Evolutionary conservation across 345 rosid genomes (phyloP).

Genomic region (Ceriops tagal): DNA sequence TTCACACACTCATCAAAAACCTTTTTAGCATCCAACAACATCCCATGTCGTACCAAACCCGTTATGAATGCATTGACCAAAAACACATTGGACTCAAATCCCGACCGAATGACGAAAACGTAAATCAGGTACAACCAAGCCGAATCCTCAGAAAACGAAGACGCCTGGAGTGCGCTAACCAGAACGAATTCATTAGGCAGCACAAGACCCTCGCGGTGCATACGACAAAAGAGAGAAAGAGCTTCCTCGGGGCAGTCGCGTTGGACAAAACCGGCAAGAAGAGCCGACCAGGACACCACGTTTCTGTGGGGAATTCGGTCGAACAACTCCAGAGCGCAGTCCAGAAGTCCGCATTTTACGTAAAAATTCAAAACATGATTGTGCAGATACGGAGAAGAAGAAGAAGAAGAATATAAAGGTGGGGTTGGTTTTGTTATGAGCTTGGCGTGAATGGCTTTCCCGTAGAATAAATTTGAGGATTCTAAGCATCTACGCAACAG

Average conservation of each 20-base stretch:
- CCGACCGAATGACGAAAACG: constrained; percentile 31
- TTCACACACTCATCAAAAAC: constrained; percentile 31
- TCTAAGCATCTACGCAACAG: constrained; percentile 31
- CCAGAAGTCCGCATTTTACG: constrained; percentile 28
- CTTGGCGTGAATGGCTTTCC: constrained; percentile 39
- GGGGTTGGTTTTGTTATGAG: constrained; percentile 20
- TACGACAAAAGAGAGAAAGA: constrained; percentile 31
- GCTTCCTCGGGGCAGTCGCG: constrained; percentile 29
- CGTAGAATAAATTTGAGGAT: constrained; percentile 24
- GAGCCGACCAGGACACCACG: constrained; percentile 48
- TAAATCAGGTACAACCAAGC: constrained; percentile 32
- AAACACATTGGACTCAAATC: constrained; percentile 39
- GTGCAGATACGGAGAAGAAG: constrained; percentile 30
- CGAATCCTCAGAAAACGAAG: constrained; percentile 31
- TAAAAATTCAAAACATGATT: constrained; percentile 46
- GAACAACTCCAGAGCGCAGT: constrained; percentile 35
- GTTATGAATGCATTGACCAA: constrained; percentile 46
- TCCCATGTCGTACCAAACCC: constrained; percentile 43
- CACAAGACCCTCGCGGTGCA: constrained; percentile 32
- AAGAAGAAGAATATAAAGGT: constrained; percentile 20
- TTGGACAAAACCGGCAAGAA: constrained; percentile 42
- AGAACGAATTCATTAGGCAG: constrained; percentile 47
- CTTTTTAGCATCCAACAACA: constrained; percentile 35
- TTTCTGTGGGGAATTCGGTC: constrained; percentile 49
- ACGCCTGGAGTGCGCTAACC: constrained; percentile 47